A percentile compares a stretch with the other conserved stretches of the same genome.
phyloP scores from a whole-genome alignment of 1,139 yeast species.

The Protomyces lactucae-debilis region DNA sequence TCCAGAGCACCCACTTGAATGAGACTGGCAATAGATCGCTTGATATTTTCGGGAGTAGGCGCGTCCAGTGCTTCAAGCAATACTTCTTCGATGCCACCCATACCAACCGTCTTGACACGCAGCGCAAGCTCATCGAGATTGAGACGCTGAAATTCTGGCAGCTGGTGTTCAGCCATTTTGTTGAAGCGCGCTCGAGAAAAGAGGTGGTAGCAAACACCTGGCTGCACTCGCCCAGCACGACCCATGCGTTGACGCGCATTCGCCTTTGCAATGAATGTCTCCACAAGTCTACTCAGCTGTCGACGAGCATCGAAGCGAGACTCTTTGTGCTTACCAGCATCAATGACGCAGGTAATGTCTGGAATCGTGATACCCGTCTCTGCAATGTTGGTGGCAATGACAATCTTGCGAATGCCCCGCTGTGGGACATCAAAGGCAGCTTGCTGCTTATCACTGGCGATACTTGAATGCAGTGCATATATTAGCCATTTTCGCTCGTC shows the following conservation, averaged over 20 bases:
- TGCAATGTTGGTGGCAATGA: conserved; percentile 71
- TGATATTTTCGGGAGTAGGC: conserved; percentile 53
- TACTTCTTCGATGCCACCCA: conserved; percentile 51
- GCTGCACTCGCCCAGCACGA: conserved; percentile 78
- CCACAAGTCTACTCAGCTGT: conserved; percentile 60
- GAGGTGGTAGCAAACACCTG: conserved; percentile 65
- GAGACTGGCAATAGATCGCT: conserved; percentile 53
- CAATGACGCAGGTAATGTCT: conserved; percentile 76
- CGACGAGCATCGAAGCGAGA: conserved; percentile 56
- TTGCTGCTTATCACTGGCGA: conserved; percentile 58
- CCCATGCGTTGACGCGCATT: conserved; percentile 77
- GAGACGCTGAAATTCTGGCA: conserved; percentile 72
- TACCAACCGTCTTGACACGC: conserved; percentile 72
- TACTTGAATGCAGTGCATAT: conserved; percentile 71
- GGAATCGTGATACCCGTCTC: conserved; percentile 76
- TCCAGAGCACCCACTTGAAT: conserved; percentile 61
- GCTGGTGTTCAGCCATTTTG: conserved; percentile 56
- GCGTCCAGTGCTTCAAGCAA: conserved; percentile 64
- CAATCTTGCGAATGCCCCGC: conserved; percentile 54
- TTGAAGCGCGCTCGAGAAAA: conserved; percentile 52
- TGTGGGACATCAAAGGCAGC: conserved; percentile 55
- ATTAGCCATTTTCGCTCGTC: conserved; percentile 48
- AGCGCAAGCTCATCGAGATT: conserved; percentile 66
- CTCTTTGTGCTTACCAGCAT: conserved; percentile 66
- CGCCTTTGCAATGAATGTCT: conserved; percentile 71